Conservation (phyloP, 345 rosid genomes). For the Balakata baccata region DNA sequence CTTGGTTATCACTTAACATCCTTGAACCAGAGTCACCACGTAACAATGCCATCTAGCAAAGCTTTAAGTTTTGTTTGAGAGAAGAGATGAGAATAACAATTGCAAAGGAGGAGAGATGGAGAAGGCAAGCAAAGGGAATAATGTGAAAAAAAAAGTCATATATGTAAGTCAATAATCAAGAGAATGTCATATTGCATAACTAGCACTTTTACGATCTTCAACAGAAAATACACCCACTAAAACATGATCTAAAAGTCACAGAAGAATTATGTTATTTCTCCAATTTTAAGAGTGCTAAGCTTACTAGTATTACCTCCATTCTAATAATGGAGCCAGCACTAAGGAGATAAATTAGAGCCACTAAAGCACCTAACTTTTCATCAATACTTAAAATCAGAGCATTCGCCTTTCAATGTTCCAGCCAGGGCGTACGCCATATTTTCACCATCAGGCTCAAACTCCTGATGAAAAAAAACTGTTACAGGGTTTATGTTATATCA, state of each 20-base stretch:
- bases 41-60: background rate
- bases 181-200: background rate
- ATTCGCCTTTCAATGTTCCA: constrained; percentile 88
- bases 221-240: constrained; percentile 94
- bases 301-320: constrained; percentile 60
- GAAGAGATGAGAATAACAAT: background rate
- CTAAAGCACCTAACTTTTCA: constrained; percentile 79
- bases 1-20: background rate
- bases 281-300: background rate
- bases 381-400: constrained; percentile 78
- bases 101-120: background rate
- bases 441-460: constrained; percentile 69
- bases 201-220: constrained; percentile 83
- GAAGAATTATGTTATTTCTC: background rate
- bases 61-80: background rate
- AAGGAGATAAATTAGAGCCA: constrained; percentile 76
- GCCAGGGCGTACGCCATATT: constrained; percentile 61
- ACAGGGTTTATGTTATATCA: background rate
- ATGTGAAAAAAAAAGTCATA: no score
- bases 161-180: no score
- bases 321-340: constrained; percentile 71
- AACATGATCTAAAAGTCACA: constrained; percentile 22
- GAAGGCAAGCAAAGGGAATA: background rate
- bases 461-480: constrained; percentile 41
- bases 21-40: background rate